Evolutionary conservation across 2,329 filamentous ascomycete species (phyloP), one percentile per base, ranked within the genome.

Genomic region (Emmonsia crescens): DNA sequence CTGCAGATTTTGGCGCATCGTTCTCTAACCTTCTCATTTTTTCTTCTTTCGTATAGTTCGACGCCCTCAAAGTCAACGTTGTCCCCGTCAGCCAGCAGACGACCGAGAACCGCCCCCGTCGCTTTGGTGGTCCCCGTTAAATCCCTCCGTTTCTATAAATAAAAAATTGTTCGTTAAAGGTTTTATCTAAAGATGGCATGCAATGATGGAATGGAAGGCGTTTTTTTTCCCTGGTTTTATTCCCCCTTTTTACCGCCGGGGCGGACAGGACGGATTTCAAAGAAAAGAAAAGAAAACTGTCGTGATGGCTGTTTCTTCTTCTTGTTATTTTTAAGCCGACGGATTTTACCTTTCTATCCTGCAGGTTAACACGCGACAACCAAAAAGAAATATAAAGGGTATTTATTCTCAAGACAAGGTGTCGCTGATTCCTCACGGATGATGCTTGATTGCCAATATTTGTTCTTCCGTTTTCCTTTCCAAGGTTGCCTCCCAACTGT

Each of bases 31-130:
- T 38, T 27, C 19, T 36, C 60, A 59, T 60, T 29, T 65, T 61
- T 54, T 60, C 31, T 27, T 61, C 61, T 68, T 64, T 44, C 54
- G 56, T 70, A 65, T 73, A 96, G 92, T 99, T 99, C 84, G 94
- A 99, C 81, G 86, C 86, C 71, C 92, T 99, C 80, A 89, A 93
- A 78, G 91, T 96, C 88, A 96, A 95, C 82, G 91, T 97, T 74
- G 86, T 95, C 72, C 81, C 88, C 70, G 91, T 99, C 71, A 83
- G 88, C 71, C 92, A 97, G 83, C 86, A 90, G 78, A 92, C 96
- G 83, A 80, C 84, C 68, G 79, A 84, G 75, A 92, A 96, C 82
- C 89, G 91, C 70, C 85, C 84, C 71, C 88, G 89, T 75, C 85
- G 89, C 76, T 92, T 89, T 81, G 83, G 82, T 74, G 62, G 55